Percentiles rank a stretch among this genome's conserved stretches.
Conservation (phyloP, 225 moss, liverwort and hornwort genomes). For the Bryum argenteum region DNA sequence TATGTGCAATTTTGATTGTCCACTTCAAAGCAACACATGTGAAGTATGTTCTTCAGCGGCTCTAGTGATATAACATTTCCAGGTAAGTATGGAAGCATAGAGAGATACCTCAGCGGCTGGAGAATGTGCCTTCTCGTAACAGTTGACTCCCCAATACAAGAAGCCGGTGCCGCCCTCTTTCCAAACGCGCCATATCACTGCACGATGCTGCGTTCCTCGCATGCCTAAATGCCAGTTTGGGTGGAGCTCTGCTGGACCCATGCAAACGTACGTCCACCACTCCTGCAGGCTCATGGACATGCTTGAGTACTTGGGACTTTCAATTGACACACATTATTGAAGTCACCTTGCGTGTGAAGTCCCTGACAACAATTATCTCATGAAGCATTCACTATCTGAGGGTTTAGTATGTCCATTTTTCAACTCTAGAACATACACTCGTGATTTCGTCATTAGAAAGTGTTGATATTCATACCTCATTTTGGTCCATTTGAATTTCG, state of each 20-base stretch:
- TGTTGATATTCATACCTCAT: conserved; percentile 42
- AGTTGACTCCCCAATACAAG: conserved; percentile 86
- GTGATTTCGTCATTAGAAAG: not conserved
- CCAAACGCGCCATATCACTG: conserved; percentile 89
- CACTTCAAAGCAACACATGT: not conserved
- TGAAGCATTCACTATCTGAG: conserved; percentile 5
- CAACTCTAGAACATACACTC: not conserved
- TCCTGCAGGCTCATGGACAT: conserved; percentile 50
- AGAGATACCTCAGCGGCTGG: conserved; percentile 74
- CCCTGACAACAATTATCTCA: not conserved
- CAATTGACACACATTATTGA: not conserved
- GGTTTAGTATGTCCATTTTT: not conserved
- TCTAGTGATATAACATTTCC: not conserved
- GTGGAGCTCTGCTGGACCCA: conserved; percentile 90
- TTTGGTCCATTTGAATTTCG: conserved; percentile 53
- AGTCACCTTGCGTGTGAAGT: not conserved
- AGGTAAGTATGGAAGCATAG: too few species aligned
- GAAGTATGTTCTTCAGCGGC: not conserved
- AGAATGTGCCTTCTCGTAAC: conserved; percentile 80
- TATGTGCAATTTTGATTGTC: not conserved
- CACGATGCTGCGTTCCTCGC: conserved; percentile 90
- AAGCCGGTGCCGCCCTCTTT: conserved; percentile 84
- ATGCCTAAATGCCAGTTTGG: conserved; percentile 96
- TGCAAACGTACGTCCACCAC: conserved; percentile 97
- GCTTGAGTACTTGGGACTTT: conserved; percentile 12